phyloP scores from a whole-genome alignment of 2,329 filamentous ascomycete genomes.

The Claviceps purpurea region DNA sequence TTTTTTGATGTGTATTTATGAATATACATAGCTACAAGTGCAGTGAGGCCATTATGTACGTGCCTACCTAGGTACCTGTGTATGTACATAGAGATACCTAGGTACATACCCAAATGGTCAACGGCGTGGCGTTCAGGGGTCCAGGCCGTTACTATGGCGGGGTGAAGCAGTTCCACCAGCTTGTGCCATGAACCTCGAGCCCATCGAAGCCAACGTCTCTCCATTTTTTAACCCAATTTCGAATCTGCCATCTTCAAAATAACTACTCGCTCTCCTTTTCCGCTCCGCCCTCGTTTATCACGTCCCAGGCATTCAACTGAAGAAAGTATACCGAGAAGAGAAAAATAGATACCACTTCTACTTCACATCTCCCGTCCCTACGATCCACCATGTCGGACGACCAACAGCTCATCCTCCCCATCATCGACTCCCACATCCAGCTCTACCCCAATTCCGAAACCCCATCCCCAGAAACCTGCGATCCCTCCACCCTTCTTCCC shows the following conservation, averaged over 20 bases:
- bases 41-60: too few relatives aligned
- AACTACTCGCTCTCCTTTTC: background rate
- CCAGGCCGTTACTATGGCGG: background rate
- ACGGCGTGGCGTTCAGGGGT: background rate
- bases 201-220: background rate
- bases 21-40: too few relatives aligned
- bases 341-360: background rate
- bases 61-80: too few relatives aligned
- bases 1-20: too few relatives aligned
- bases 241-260: background rate
- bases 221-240: background rate
- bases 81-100: too few relatives aligned
- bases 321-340: too few relatives aligned
- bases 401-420: constrained; percentile 33
- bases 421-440: constrained; percentile 88
- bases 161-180: background rate
- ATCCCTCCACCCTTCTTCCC: constrained; percentile 42
- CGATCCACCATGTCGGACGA: constrained; percentile 21
- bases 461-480: constrained; percentile 56
- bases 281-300: background rate
- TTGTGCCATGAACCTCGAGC: background rate
- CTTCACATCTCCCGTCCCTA: background rate
- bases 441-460: constrained; percentile 62
- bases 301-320: background rate
- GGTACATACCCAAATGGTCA: too few relatives aligned